Evolutionary conservation across 139 green algal genomes (phyloP).

Genomic region (Pleodorina starrii): DNA sequence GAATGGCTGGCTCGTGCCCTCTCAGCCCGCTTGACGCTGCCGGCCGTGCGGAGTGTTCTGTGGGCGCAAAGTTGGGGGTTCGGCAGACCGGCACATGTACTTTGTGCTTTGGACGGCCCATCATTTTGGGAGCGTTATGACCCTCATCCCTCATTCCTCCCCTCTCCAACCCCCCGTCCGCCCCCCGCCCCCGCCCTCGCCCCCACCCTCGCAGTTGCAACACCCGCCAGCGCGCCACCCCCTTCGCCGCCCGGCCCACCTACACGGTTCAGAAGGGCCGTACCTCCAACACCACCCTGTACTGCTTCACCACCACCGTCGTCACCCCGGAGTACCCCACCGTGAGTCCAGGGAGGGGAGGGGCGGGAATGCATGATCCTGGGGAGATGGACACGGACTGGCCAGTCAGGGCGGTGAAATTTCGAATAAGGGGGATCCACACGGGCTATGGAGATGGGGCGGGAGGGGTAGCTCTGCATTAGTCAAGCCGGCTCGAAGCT

Average conservation of each 20-base stretch:
- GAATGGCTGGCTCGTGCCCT: too few species aligned
- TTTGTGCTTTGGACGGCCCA: too few species aligned
- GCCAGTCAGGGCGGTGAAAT: background rate
- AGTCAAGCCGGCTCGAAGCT: too few species aligned
- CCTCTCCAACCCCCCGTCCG: background rate
- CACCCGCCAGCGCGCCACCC: background rate
- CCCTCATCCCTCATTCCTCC: too few species aligned
- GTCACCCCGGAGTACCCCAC: background rate
- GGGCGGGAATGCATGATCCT: too few species aligned
- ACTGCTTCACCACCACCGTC: background rate
- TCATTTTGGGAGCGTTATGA: too few species aligned
- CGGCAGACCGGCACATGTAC: too few species aligned
- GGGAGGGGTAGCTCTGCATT: too few species aligned
- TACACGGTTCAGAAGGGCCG: background rate
- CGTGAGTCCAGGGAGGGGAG: background rate
- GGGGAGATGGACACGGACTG: too few species aligned
- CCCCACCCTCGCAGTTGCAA: background rate
- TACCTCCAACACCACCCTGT: background rate
- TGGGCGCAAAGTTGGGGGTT: too few species aligned
- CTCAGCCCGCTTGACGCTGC: too few species aligned
- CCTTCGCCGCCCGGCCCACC: background rate
- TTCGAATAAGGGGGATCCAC: background rate
- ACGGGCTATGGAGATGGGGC: background rate
- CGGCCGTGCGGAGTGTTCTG: too few species aligned
- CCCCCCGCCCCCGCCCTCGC: background rate